Conservation (phyloP, 2,329 filamentous ascomycete genomes). For the Aspergillus oerlinghausenensis region DNA sequence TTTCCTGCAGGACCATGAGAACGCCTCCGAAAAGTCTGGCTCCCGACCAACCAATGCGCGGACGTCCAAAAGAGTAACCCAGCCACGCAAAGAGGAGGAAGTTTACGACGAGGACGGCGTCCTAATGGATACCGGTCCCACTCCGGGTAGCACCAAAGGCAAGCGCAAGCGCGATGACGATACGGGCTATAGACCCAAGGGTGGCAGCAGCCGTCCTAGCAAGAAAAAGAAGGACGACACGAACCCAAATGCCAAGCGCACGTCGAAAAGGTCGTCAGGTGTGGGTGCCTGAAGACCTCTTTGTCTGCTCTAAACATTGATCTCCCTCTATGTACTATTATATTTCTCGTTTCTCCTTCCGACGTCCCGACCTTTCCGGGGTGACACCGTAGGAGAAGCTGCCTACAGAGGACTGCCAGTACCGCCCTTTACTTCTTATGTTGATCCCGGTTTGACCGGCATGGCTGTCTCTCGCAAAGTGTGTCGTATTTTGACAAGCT, state of each 20-base stretch:
- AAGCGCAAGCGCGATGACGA: conserved; percentile 48
- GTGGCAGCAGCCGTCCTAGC: conserved; percentile 36
- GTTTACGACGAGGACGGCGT: conserved; percentile 42
- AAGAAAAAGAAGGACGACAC: conserved; percentile 41
- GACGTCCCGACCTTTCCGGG: neutral
- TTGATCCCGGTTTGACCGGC: neutral
- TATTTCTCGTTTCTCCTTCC: neutral
- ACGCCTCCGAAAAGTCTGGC: conserved; percentile 38
- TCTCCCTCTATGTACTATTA: conserved; percentile 12
- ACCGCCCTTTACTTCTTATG: neutral
- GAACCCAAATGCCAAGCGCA: conserved; percentile 26
- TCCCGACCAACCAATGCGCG: conserved; percentile 38
- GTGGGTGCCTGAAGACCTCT: conserved; percentile 13
- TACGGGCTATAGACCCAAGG: conserved; percentile 44
- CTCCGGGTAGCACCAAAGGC: conserved; percentile 29
- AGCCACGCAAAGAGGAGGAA: conserved; percentile 38
- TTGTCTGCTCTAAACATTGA: neutral
- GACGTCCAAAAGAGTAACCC: conserved; percentile 37
- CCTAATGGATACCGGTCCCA: conserved; percentile 32
- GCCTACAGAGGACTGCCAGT: neutral
- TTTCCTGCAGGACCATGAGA: conserved; percentile 72
- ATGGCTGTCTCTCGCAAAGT: neutral
- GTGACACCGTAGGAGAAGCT: neutral
- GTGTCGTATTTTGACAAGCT: neutral
- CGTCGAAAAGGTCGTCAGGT: conserved; percentile 29